A percentile compares a stretch with the other conserved stretches of the same genome.
phyloP scores from a whole-genome alignment of 306 rosid species.

The Ammopiptanthus mongolicus region DNA sequence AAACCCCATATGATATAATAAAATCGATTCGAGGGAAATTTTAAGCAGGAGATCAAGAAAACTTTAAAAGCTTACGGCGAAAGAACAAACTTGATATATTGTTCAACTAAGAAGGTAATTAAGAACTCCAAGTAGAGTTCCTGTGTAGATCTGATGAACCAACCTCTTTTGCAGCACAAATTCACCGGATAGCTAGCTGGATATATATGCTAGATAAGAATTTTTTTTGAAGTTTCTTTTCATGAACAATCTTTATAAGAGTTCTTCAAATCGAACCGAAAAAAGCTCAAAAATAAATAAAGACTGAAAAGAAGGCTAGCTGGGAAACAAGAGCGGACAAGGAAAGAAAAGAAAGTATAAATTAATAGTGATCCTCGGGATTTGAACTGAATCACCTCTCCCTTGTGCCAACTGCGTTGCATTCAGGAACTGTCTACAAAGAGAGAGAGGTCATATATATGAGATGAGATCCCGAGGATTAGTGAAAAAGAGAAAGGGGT shows the following conservation, averaged over 20 bases:
- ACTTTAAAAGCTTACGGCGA: not conserved
- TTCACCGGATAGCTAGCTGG: too few species aligned
- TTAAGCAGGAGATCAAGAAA: not conserved
- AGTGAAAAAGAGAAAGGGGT: conserved; percentile 19
- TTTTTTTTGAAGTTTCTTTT: not conserved
- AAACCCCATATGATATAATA: not conserved
- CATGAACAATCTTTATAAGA: conserved; percentile 3
- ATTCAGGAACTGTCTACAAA: conserved; percentile 8
- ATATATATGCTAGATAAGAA: not conserved
- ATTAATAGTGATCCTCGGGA: conserved; percentile 48
- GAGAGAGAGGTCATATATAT: conserved; percentile 24
- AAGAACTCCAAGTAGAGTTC: conserved; percentile 16
- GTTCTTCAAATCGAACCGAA: conserved; percentile 14
- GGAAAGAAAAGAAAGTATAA: not conserved
- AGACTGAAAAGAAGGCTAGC: conserved; percentile 5
- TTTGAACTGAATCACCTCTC: conserved; percentile 32
- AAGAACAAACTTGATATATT: conserved; percentile 35
- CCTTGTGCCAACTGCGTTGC: not conserved
- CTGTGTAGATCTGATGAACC: conserved; percentile 44
- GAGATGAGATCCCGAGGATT: conserved; percentile 65
- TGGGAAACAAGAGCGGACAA: conserved; percentile 6
- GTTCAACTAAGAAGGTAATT: not conserved
- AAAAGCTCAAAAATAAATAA: conserved; percentile 19
- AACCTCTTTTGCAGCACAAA: conserved; percentile 27
- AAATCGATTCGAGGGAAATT: not conserved